Base-by-base conservation (phyloP, 2,329 filamentous ascomycete genomes). In the Ophiosphaerella narmari region DNA sequence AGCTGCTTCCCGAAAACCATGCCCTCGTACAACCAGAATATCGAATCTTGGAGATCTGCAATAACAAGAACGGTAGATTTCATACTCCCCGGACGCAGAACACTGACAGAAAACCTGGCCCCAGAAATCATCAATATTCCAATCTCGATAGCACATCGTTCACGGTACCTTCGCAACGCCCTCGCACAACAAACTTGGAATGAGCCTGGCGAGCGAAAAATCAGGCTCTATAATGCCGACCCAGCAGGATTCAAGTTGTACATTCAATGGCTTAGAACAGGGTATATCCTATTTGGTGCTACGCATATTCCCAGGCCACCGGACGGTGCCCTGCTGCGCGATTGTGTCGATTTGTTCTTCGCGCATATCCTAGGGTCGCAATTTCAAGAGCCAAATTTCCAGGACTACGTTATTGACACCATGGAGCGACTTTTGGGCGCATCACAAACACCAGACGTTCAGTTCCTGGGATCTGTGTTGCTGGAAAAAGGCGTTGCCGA, bases 311-410 rank as follows among this genome's bases (percentile, higher is more conserved):
- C 29, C 3, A 4, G 33, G 2, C 21, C 40, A n/a, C 26, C 45
- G 2, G 42, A 32, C n/a, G 44, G 36, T 2, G 36, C 58, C 1
- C 33, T 39, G 0, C 46, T 62, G 14, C 3, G 39, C 11, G 50
- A 59, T 4, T 57, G 54, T 5, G 38, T 59, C 8, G 55, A 55
- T 18, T 33, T 62, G 0, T 48, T 64, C 1, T 57, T 56, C 23
- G 59, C 61, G 2, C 61, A 64, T 14, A 57, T 59, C 3, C 38
- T 56, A 4, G 61, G 61, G 1, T 44, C 51, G 1, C 43, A 29
- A 1, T 55, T 62, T 12, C 21, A 36, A 12, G 52, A 59, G 13
- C 37, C 48, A 8, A 18, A 52, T 2, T 57, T 59, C 16, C 56
- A 59, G 23, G 56, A 59, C 33, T 45, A 53, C 34, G 39, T 59